Conservation (phyloP, 495 filamentous ascomycete genomes). For the Daldinia vernicosa region DNA sequence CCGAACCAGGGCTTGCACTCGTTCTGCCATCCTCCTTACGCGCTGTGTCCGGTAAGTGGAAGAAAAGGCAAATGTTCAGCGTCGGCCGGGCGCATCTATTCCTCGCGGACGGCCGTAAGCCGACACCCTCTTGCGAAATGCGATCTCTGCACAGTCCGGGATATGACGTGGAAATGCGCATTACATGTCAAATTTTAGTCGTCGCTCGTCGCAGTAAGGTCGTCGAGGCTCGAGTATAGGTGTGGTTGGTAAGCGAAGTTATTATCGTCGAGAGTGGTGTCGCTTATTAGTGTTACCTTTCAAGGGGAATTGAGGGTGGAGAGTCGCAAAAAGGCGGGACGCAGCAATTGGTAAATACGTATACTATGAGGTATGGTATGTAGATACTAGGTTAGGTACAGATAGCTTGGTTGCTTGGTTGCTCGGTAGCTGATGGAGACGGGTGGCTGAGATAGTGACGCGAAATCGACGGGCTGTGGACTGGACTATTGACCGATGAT, state of each 20-base stretch:
- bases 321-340: slow-evolving; percentile 28
- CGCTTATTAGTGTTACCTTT: slow-evolving; percentile 10
- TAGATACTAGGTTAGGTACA: no score
- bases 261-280: slow-evolving; percentile 2
- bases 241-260: slow-evolving; percentile 8
- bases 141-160: slow-evolving; percentile 24
- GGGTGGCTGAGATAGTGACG: slow-evolving; percentile 38
- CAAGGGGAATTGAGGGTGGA: slow-evolving; percentile 23
- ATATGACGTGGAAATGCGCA: slow-evolving; percentile 5
- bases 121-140: slow-evolving; percentile 40
- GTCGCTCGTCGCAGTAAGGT: slow-evolving; percentile 7
- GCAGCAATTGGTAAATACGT: slow-evolving; percentile 21
- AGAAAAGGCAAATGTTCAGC: slow-evolving; percentile 23
- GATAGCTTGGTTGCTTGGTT: background rate
- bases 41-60: slow-evolving; percentile 36
- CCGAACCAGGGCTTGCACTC: slow-evolving; percentile 91
- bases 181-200: slow-evolving; percentile 34
- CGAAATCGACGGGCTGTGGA: slow-evolving; percentile 13
- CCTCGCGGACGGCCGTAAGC: slow-evolving; percentile 43
- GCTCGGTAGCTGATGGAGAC: slow-evolving; percentile 32
- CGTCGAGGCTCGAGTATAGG: background rate
- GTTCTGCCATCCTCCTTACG: slow-evolving; percentile 50
- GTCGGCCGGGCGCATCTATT: slow-evolving; percentile 44
- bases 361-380: no score
- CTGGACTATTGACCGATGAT: background rate